Evolutionary conservation across 345 rosid species (phyloP).

Genomic region (Acer yangbiense): DNA sequence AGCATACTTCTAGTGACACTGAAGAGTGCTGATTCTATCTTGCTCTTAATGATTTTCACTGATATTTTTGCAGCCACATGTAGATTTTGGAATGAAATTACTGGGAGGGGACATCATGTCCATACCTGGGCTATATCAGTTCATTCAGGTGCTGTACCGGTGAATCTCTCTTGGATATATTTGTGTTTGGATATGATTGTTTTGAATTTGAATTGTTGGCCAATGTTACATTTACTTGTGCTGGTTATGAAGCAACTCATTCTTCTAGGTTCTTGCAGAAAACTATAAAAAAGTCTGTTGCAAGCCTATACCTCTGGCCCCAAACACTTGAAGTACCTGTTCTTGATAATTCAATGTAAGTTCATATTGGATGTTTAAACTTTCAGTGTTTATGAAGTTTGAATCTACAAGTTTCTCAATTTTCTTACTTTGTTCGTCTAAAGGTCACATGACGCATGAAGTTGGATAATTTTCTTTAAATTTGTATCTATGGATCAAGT

Average conservation of each 20-base stretch:
- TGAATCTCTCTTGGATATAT: constrained; percentile 43
- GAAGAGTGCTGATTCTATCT: not conserved
- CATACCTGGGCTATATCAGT: constrained; percentile 72
- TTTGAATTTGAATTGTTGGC: constrained; percentile 2
- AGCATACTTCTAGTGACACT: not conserved
- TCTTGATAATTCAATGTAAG: constrained; percentile 65
- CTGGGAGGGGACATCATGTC: constrained; percentile 87
- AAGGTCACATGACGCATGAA: constrained; percentile 4
- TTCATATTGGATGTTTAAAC: not conserved
- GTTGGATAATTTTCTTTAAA: not conserved
- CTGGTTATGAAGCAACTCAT: constrained; percentile 4
- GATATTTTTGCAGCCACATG: constrained; percentile 57
- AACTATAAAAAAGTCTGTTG: constrained; percentile 54
- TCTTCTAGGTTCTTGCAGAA: constrained; percentile 41
- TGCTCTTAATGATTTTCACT: not conserved
- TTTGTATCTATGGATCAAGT: not conserved
- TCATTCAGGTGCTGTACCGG: constrained; percentile 79
- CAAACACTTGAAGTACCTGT: constrained; percentile 61
- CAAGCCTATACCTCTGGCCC: constrained; percentile 72
- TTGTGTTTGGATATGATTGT: constrained; percentile 15
- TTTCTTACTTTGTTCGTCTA: not conserved
- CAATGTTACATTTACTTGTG: not conserved
- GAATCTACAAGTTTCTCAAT: not conserved
- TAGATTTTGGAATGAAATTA: constrained; percentile 72
- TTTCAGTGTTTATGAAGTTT: not conserved